A percentile compares a stretch with the other conserved stretches of the same genome.
phyloP scores from a whole-genome alignment of 2,329 filamentous ascomycete genomes.

The Trichoderma sp. region DNA sequence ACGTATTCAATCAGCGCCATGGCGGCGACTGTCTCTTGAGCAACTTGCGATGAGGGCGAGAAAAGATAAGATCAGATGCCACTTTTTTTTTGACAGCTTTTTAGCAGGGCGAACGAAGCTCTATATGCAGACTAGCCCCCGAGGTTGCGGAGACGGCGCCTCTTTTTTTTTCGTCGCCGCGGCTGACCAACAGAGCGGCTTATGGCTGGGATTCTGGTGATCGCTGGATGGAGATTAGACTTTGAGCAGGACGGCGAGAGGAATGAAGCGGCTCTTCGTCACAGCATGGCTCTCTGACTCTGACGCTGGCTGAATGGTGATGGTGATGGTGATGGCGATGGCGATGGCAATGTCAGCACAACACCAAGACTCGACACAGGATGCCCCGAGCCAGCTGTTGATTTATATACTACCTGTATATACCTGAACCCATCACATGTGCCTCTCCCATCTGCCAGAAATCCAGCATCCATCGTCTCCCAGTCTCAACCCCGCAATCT shows the following conservation, averaged over 20 bases:
- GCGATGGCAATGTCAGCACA: neutral
- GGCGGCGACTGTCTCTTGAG: neutral
- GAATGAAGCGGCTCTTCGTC: neutral
- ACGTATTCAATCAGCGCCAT: slow-evolving; percentile 32
- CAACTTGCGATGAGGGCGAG: neutral
- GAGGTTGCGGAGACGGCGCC: neutral
- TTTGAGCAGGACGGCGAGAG: neutral
- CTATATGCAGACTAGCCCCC: slow-evolving; percentile 4
- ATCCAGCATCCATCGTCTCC: neutral
- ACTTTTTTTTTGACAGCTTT: neutral
- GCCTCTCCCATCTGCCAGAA: neutral
- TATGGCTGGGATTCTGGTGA: neutral
- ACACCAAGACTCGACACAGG: neutral
- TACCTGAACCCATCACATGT: neutral
- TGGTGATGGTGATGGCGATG: neutral
- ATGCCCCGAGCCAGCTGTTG: neutral
- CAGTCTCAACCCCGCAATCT: slow-evolving; percentile 10
- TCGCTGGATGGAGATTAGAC: neutral
- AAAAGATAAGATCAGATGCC: neutral
- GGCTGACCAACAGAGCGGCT: neutral
- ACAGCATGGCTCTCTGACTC: neutral
- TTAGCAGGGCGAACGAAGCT: neutral
- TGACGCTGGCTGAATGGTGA: too few species aligned
- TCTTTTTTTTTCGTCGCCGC: neutral
- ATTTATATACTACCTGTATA: neutral